Conservation (phyloP, 2,329 filamentous ascomycete genomes). For the Neocucurbitaria cava region DNA sequence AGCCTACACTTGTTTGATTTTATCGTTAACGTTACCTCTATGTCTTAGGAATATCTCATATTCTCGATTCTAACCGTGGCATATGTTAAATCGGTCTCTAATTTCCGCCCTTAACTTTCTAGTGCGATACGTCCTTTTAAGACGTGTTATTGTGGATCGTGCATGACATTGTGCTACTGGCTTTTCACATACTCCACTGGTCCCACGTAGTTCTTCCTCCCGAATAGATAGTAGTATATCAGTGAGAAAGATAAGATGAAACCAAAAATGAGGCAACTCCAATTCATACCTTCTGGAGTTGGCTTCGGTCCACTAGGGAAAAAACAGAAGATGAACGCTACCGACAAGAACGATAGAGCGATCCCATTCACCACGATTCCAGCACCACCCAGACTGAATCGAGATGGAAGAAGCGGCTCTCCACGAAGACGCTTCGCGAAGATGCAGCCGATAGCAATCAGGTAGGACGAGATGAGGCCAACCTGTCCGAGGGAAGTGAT, state of each 20-base stretch:
- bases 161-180: no score
- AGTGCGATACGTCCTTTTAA: no score
- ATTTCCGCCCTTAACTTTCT: no score
- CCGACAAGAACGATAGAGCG: conserved; percentile 47
- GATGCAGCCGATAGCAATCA: conserved; percentile 55
- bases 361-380: conserved; percentile 52
- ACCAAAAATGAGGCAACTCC: conserved; percentile 52
- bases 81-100: no score
- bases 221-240: conserved; percentile 50
- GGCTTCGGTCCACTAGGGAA: conserved; percentile 43
- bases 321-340: conserved; percentile 52
- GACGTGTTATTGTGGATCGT: no score
- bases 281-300: conserved; percentile 51
- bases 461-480: conserved; percentile 22
- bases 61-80: no score
- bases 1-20: no score
- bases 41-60: no score
- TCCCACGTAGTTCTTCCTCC: conserved; percentile 46
- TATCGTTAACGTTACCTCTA: no score
- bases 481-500: conserved; percentile 21
- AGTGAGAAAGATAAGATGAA: conserved; percentile 50
- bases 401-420: conserved; percentile 52
- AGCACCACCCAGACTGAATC: conserved; percentile 54
- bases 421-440: conserved; percentile 51
- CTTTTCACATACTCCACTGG: conserved; percentile 27